Evolutionary conservation across 225 moss, liverwort and hornwort genomes (phyloP), one percentile per base, ranked within the genome.

Genomic region (Anthoceros angustus): DNA sequence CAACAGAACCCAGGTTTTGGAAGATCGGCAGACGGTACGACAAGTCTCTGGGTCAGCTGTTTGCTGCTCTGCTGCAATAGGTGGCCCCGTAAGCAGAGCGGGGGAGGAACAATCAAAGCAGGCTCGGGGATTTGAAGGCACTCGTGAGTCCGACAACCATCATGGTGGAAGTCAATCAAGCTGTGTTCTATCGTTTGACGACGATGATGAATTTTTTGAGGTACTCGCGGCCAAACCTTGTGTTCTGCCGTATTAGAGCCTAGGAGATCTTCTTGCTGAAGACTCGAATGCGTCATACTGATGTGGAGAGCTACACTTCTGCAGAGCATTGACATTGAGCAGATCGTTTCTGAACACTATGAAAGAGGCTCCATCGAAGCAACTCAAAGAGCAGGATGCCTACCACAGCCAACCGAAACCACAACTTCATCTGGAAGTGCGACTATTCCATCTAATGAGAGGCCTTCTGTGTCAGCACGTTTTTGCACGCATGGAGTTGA

Each of bases 301-400:
- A 43, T 20, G 38, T n/a, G 15, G 10, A 8, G 6, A 21, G 71
- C 23, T 42, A 40, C 9, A 49, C 42, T 38, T 62, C 41, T 73
- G 65, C 83, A 95, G 95, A 82, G 74, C 67, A 88, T 91, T 67
- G 95, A 95, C 75, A 74, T 95, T 66, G 95, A 95, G 69, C 91
- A 91, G 75, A 91, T 95, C 24, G 84, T 95, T 14, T 91, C 91
- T 63, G 79, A 91, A 69, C 95, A 95, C 66, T 95, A 95, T 62
- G 88, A 85, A 70, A 95, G 80, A 68, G 88, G 91, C 66, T 88
- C 75, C 65, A 76, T 85, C 61, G 90, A 81, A 65, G 75, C 72
- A 49, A 65, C 72, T 72, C 40, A 12, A 25, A 25, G 63, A 70
- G 25, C 66, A 76, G 81, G 70, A 77, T 79, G 39, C 77, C 79